phyloP scores from a whole-genome alignment of 768 basidiomycete genomes.

The Mycena albidolilacea region DNA sequence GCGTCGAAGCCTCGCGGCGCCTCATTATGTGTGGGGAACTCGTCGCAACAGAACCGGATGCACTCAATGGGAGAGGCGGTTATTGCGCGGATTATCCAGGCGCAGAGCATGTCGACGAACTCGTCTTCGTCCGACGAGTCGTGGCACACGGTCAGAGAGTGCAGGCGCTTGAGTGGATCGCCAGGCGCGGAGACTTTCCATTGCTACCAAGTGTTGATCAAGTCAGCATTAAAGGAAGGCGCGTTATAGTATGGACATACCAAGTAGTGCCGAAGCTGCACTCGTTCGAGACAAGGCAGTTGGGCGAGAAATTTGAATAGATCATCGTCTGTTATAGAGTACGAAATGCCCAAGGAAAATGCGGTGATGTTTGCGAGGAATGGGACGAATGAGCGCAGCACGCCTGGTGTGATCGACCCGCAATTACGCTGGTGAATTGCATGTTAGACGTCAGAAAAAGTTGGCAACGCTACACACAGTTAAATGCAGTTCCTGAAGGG shows the following conservation, averaged over 20 bases:
- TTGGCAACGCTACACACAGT: conserved; percentile 50
- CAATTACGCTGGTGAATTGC: conserved; percentile 64
- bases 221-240: neutral
- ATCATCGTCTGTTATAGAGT: conserved; percentile 69
- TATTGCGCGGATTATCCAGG: conserved; percentile 59
- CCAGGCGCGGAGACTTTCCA: conserved; percentile 50
- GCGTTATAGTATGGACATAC: conserved; percentile 48
- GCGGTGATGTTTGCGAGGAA: conserved; percentile 52
- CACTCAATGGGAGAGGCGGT: conserved; percentile 52
- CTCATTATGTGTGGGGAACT: conserved; percentile 29
- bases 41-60: conserved; percentile 48
- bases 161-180: conserved; percentile 46
- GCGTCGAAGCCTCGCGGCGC: conserved; percentile 47
- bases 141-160: conserved; percentile 51
- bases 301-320: conserved; percentile 63
- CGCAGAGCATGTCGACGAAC: conserved; percentile 49
- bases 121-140: conserved; percentile 37
- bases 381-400: conserved; percentile 62
- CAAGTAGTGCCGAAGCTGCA: conserved; percentile 67
- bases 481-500: conserved; percentile 54
- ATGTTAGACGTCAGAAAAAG: neutral
- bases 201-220: conserved; percentile 53
- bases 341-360: conserved; percentile 69
- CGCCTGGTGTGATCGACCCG: conserved; percentile 75
- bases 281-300: conserved; percentile 54